phyloP scores from a whole-genome alignment of 257 asterid species.

The Anisodus tanguticus region DNA sequence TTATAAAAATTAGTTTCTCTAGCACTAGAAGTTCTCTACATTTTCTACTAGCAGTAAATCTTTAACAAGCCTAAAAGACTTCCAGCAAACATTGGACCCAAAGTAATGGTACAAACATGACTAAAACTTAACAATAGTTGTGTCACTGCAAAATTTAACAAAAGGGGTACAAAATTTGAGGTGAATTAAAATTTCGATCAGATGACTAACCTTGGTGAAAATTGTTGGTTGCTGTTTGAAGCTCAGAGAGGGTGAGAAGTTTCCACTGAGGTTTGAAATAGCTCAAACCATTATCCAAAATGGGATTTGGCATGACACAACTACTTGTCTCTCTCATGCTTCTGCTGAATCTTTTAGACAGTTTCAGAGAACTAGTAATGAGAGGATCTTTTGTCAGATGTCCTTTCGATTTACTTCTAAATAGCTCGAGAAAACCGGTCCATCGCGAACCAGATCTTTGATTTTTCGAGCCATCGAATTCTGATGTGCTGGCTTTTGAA shows the following conservation, averaged over 20 bases:
- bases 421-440: slow-evolving; percentile 54
- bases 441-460: slow-evolving; percentile 54
- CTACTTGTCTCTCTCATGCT: slow-evolving; percentile 63
- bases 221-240: slow-evolving; percentile 73
- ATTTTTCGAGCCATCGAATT: slow-evolving; percentile 44
- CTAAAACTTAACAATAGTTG: background rate
- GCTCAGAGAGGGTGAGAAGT: slow-evolving; percentile 66
- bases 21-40: background rate
- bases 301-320: slow-evolving; percentile 36
- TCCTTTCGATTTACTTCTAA: slow-evolving; percentile 62
- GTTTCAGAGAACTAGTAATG: slow-evolving; percentile 40
- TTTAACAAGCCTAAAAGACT: background rate
- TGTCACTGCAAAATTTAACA: background rate
- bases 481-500: slow-evolving; percentile 77
- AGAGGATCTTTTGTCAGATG: slow-evolving; percentile 58
- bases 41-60: background rate
- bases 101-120: background rate
- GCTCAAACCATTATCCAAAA: slow-evolving; percentile 54
- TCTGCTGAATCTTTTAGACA: slow-evolving; percentile 65
- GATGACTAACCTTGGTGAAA: slow-evolving; percentile 66
- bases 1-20: background rate
- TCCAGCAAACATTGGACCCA: background rate
- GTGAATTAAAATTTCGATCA: background rate
- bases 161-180: background rate
- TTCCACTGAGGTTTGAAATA: slow-evolving; percentile 93